Conservation (phyloP, 192 early-diverging fungal genomes). For the Podila clonocystis region DNA sequence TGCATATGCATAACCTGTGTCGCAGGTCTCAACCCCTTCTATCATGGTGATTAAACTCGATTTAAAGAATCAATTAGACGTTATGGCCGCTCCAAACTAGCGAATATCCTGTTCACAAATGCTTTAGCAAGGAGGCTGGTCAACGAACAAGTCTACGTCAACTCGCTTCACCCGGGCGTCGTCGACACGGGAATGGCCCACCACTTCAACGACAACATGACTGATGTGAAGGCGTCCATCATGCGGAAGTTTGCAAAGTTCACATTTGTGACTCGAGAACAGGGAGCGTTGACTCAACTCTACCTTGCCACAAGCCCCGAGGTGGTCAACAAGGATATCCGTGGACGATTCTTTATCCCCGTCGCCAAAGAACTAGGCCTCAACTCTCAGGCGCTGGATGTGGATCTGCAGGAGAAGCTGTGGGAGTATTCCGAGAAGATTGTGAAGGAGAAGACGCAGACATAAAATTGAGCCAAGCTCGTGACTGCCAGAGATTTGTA, state of each 20-base stretch:
- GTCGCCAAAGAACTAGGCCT: not conserved
- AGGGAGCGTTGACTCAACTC: constrained; percentile 55
- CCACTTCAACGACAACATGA: constrained; percentile 10
- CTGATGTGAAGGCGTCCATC: not conserved
- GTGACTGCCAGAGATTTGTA: no score
- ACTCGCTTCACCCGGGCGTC: constrained; percentile 58
- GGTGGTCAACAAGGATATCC: constrained; percentile 45
- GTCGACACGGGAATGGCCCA: constrained; percentile 8
- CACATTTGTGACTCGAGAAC: not conserved
- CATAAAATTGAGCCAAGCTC: no score
- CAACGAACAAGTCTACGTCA: constrained; percentile 26
- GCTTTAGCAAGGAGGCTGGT: constrained; percentile 42
- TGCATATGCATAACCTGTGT: no score
- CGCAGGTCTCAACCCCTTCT: not conserved
- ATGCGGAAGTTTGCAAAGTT: not conserved
- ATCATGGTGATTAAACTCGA: not conserved
- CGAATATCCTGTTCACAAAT: constrained; percentile 56
- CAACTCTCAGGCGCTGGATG: not conserved
- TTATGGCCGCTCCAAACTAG: constrained; percentile 59
- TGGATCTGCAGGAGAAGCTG: constrained; percentile 1
- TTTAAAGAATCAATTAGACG: constrained; percentile 9
- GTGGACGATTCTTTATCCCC: constrained; percentile 13
- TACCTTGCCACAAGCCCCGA: constrained; percentile 60
- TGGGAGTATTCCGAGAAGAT: constrained; percentile 22
- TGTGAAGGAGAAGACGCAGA: not conserved